phyloP scores from a whole-genome alignment of 176 grass and related monocot species.

The Panicum miliaceum region DNA sequence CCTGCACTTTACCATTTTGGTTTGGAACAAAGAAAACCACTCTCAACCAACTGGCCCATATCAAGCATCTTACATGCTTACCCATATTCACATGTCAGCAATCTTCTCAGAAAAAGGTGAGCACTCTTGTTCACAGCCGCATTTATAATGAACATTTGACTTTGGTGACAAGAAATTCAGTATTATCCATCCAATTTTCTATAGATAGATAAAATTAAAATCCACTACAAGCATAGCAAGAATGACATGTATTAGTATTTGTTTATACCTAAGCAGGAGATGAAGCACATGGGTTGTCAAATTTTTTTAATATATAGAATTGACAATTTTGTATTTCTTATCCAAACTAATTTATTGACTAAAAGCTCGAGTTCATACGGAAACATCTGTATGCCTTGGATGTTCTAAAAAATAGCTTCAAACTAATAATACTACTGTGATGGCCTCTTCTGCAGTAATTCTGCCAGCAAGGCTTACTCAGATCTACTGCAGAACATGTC shows the following conservation, averaged over 20 bases:
- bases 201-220: background rate
- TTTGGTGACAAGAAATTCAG: background rate
- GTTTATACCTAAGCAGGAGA: background rate
- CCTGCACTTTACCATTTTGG: background rate
- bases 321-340: background rate
- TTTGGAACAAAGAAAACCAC: conserved; percentile 23
- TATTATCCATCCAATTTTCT: background rate
- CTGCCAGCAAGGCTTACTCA: background rate
- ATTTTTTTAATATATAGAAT: too few species aligned
- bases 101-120: background rate
- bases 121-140: background rate
- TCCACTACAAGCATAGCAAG: background rate
- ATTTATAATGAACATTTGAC: background rate
- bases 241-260: too few species aligned
- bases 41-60: background rate
- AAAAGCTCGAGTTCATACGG: background rate
- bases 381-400: background rate
- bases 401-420: background rate
- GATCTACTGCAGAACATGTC: background rate
- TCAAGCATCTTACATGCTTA: too few species aligned
- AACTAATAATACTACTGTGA: background rate
- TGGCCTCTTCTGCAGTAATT: background rate
- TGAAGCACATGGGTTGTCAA: background rate
- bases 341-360: background rate
- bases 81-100: too few species aligned